Base-by-base conservation (phyloP, 371 early-diverging fungal species). In the Choanephora cucurbitarum region DNA sequence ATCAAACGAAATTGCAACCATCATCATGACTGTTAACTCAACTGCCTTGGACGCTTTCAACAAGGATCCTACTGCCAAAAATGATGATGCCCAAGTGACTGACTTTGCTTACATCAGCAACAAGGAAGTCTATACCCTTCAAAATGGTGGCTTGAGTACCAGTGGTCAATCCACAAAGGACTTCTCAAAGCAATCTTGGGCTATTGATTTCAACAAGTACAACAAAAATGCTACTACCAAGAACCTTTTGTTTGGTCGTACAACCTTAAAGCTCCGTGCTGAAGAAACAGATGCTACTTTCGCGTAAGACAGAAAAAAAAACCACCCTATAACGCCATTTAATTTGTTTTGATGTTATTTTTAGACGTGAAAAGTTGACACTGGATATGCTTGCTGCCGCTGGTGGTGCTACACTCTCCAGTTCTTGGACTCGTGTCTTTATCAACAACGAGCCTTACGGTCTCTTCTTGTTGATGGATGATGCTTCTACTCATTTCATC, bases 141-240 rank as follows among this genome's bases (percentile, higher is more conserved):
- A 45, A 44, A 67, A 65, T 53, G 78, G 70, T 44, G 68, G 80
- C 40, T 49, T 83, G 44, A 64, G 66, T 46, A 81, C 76, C 42
- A 76, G 79, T 22, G 83, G 83, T 40, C 76, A 83, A 62, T 79
- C 80, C 2, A 80, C 78, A 54, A 83, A 81, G 52, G 80, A 81
- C 13, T 83, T 73, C 49, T 56, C 77, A 22, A 76, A 79, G 57
- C 83, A 81, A 58, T 79, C 83, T 7, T 83, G 70, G 69, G 70
- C 76, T 56, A 57, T 83, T 61, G 67, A 71, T 32, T 67, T 83
- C 31, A 73, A 76, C 44, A 72, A 75, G 15, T 78, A 70, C 28
- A 52, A 56, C 40, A 64, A 66, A 52, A 74, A 73, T 19, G 67
- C 61, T 17, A 37, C 47, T 19, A 33, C 54, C 6, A 68, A 68